phyloP scores from a whole-genome alignment of 441 rosid species.

The Sinapis alba region DNA sequence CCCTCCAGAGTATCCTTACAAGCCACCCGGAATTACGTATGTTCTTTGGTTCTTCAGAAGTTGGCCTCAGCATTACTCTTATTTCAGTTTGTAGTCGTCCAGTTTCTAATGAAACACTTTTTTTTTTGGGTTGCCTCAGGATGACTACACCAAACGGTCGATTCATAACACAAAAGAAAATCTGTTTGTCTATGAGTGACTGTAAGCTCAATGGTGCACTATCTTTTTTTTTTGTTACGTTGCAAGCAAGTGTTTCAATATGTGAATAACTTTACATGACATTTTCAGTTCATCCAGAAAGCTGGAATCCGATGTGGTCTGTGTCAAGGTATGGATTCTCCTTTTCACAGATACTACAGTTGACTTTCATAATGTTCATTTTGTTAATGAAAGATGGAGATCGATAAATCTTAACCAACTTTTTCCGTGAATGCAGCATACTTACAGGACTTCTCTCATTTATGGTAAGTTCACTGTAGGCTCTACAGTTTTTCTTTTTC shows the following conservation, averaged over 20 bases:
- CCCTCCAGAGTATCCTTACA: conserved; percentile 94
- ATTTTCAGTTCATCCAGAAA: conserved; percentile 93
- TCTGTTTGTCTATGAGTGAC: conserved; percentile 98
- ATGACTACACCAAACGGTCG: conserved; percentile 99
- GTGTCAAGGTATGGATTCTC: conserved; percentile 72
- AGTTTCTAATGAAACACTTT: neutral
- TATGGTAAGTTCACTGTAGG: conserved; percentile 68
- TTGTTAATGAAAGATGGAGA: neutral
- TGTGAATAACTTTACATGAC: conserved; percentile 25
- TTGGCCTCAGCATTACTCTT: conserved; percentile 5
- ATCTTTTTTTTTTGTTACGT: conserved; percentile 8
- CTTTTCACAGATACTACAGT: neutral
- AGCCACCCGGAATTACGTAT: conserved; percentile 98
- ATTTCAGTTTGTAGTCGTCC: neutral
- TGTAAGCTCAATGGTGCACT: conserved; percentile 55
- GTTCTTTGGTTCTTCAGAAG: conserved; percentile 19
- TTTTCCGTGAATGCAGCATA: conserved; percentile 68
- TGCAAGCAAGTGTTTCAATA: neutral
- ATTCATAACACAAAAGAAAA: conserved; percentile 92
- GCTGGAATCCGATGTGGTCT: conserved; percentile 99
- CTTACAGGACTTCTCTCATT: conserved; percentile 99
- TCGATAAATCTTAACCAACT: neutral
- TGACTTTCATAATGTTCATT: neutral
- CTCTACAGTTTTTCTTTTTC: neutral
- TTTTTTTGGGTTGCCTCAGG: conserved; percentile 42